A percentile compares a stretch with the other conserved stretches of the same genome.
Conservation (phyloP, 2,329 filamentous ascomycete genomes). For the Trichoderma citrinoviride region DNA sequence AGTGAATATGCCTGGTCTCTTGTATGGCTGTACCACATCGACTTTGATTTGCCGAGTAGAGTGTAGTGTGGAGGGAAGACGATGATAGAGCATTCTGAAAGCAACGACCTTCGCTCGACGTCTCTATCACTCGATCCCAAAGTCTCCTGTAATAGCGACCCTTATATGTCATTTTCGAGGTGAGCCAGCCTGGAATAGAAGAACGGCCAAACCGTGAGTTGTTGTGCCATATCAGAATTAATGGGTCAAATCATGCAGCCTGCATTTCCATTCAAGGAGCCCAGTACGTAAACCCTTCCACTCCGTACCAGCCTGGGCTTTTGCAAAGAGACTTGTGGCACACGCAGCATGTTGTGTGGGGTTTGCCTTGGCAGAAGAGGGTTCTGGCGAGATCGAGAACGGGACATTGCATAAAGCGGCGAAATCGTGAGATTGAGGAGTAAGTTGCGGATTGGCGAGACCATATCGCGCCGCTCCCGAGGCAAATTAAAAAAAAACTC, state of each 20-base stretch:
- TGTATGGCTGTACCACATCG: background rate
- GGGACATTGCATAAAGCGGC: background rate
- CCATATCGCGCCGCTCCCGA: background rate
- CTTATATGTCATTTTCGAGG: background rate
- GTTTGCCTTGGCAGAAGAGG: conserved; percentile 28
- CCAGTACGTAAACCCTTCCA: background rate
- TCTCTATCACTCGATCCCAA: too few species aligned
- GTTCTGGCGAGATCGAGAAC: background rate
- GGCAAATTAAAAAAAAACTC: background rate
- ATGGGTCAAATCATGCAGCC: too few species aligned
- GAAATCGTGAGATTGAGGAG: background rate
- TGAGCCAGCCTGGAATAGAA: background rate
- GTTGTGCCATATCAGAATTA: too few species aligned
- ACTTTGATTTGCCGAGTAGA: too few species aligned
- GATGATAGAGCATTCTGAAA: too few species aligned
- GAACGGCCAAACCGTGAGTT: background rate
- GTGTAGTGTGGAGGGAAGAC: too few species aligned
- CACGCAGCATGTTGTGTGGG: conserved; percentile 43
- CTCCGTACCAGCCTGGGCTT: background rate
- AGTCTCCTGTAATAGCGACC: too few species aligned
- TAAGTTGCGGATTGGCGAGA: background rate
- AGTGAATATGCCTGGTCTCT: background rate
- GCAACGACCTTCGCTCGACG: too few species aligned
- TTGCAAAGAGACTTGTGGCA: conserved; percentile 35
- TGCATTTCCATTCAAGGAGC: too few species aligned